Percentiles rank a stretch among this genome's conserved stretches.
These are phyloP conservation scores for Rhizopus arrhizus DNA, from an alignment of 371 early-diverging fungal genomes.

Conservation along the genomic window DNA sequence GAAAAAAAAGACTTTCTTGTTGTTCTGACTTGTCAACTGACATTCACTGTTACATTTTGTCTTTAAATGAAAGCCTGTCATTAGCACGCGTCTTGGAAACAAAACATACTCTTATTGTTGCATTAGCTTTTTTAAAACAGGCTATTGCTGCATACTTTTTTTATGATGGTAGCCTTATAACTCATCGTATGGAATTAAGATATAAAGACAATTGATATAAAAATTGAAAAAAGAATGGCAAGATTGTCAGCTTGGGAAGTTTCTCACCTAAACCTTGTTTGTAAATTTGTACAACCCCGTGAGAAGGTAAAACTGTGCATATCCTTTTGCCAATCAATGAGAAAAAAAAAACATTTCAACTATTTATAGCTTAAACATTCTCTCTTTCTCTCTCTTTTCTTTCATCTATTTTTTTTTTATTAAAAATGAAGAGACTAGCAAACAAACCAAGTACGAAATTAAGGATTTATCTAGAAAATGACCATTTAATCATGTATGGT, in stretches of 20 bases:
- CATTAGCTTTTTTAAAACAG: too few species aligned
- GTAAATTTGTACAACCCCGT: constrained; percentile 17
- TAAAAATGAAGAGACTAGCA: constrained; percentile 8
- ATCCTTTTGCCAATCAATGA: constrained; percentile 9
- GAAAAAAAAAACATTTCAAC: constrained; percentile 12
- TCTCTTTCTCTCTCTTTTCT: constrained; percentile 5
- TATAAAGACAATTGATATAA: too few species aligned
- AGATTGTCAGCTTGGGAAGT: neutral
- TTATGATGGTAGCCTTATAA: neutral
- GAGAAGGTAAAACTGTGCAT: constrained; percentile 14
- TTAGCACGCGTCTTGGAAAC: too few species aligned
- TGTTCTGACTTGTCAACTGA: too few species aligned
- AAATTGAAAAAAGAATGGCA: too few species aligned
- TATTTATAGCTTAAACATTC: neutral
- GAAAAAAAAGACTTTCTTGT: too few species aligned
- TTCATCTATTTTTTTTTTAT: constrained; percentile 10
- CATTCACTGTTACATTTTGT: too few species aligned
- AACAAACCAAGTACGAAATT: constrained; percentile 19
- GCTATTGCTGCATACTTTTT: neutral
- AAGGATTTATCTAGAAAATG: constrained; percentile 35
- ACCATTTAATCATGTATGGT: constrained; percentile 37
- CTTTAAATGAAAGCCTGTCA: too few species aligned
- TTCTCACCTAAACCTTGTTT: constrained; percentile 22
- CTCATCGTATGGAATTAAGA: too few species aligned
- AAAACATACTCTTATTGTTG: too few species aligned